A percentile compares a stretch with the other conserved stretches of the same genome.
phyloP scores from a whole-genome alignment of 768 basidiomycete genomes.

The Leucocoprinus sp. region DNA sequence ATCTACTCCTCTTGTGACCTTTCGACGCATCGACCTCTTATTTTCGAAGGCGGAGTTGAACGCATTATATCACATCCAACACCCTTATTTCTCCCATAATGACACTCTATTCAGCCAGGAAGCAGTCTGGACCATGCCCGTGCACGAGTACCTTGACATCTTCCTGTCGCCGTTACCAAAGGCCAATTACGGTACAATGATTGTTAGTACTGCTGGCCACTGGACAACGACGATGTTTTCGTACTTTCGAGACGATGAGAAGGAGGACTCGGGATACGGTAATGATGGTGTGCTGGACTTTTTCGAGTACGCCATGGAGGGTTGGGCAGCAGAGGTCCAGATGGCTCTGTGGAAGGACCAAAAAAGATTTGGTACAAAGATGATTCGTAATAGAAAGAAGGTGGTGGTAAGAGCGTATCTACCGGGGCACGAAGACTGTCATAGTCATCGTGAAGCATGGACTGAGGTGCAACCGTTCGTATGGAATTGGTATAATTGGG shows the following conservation, averaged over 20 bases:
- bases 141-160: slow-evolving; percentile 42
- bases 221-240: slow-evolving; percentile 56
- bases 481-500: slow-evolving; percentile 60
- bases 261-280: slow-evolving; percentile 32
- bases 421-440: slow-evolving; percentile 62
- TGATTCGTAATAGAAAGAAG: slow-evolving; percentile 21
- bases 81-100: slow-evolving; percentile 20
- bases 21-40: slow-evolving; percentile 58
- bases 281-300: slow-evolving; percentile 48
- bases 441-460: slow-evolving; percentile 39
- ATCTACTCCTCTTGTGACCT: slow-evolving; percentile 54
- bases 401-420: slow-evolving; percentile 54
- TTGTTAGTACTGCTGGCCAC: slow-evolving; percentile 60
- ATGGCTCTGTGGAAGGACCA: slow-evolving; percentile 28
- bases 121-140: slow-evolving; percentile 42
- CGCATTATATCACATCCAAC: slow-evolving; percentile 31
- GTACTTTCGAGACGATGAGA: slow-evolving; percentile 19
- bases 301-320: slow-evolving; percentile 47
- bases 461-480: slow-evolving; percentile 31
- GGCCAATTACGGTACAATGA: slow-evolving; percentile 50
- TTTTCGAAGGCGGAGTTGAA: slow-evolving; percentile 39
- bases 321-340: slow-evolving; percentile 49
- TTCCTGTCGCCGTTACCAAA: slow-evolving; percentile 41
- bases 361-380: slow-evolving; percentile 10
- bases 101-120: slow-evolving; percentile 50